These are phyloP conservation scores for Panellus pusillus DNA, from an alignment of 768 basidiomycete genomes.

Conservation along the genomic window DNA sequence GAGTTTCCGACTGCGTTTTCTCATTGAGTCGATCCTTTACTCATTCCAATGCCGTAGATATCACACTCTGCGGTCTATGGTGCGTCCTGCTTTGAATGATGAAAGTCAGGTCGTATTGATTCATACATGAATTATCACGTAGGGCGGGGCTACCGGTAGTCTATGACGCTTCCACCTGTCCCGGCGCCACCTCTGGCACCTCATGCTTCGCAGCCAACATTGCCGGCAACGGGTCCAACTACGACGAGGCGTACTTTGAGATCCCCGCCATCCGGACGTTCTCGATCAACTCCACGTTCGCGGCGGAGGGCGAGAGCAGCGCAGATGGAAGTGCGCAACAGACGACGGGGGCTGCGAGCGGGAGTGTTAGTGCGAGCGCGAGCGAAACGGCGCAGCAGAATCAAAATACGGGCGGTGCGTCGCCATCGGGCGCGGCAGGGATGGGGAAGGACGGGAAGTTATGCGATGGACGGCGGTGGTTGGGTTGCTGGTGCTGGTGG, in stretches of 20 bases:
- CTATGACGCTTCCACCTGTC: conserved; percentile 28
- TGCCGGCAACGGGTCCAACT: conserved; percentile 52
- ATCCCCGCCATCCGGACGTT: conserved; percentile 59
- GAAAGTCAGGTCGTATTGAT: neutral
- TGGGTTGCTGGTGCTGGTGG: too few species aligned
- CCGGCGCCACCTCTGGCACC: neutral
- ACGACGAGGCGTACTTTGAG: conserved; percentile 63
- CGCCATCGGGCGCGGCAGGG: too few species aligned
- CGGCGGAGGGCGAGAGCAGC: neutral
- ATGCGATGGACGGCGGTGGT: too few species aligned
- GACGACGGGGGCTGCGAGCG: neutral
- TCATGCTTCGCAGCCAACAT: conserved; percentile 54
- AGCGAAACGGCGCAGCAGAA: neutral
- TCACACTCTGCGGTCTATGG: conserved; percentile 55
- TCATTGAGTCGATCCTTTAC: neutral
- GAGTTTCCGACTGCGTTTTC: neutral
- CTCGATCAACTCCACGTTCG: conserved; percentile 19
- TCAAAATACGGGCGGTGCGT: too few species aligned
- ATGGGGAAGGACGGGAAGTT: too few species aligned
- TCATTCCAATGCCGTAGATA: conserved; percentile 30
- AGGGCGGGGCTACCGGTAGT: conserved; percentile 52
- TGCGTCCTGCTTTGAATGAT: conserved; percentile 21
- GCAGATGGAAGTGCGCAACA: neutral
- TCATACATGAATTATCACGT: neutral
- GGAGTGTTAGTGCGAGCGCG: neutral